Evolutionary conservation across 306 rosid species (phyloP).

Genomic region (Prinsepia uniflora): DNA sequence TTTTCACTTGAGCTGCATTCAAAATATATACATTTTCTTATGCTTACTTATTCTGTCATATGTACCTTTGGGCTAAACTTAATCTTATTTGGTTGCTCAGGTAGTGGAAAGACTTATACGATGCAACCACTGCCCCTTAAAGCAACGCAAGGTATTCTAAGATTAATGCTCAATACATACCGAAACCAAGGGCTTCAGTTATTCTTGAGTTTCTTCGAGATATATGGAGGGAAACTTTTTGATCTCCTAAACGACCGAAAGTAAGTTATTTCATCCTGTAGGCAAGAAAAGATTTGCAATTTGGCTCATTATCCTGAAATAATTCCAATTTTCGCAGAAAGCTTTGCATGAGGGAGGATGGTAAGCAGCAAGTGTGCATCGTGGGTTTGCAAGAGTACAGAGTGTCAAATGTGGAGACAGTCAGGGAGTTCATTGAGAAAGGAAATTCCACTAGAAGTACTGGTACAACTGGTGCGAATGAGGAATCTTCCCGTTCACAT

Average conservation of each 20-base stretch:
- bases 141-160: slow-evolving; percentile 71
- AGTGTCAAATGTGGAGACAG: slow-evolving; percentile 62
- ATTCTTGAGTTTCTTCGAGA: slow-evolving; percentile 77
- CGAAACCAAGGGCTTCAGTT: slow-evolving; percentile 70
- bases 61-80: slow-evolving; percentile 4
- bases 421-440: slow-evolving; percentile 63
- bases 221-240: slow-evolving; percentile 81
- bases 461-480: slow-evolving; percentile 84
- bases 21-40: background rate
- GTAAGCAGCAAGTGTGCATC: slow-evolving; percentile 84
- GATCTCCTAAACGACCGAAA: slow-evolving; percentile 81
- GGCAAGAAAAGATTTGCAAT: slow-evolving; percentile 12
- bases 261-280: slow-evolving; percentile 40
- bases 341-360: slow-evolving; percentile 87
- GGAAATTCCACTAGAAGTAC: slow-evolving; percentile 75
- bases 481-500: slow-evolving; percentile 87
- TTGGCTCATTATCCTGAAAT: slow-evolving; percentile 27
- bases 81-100: slow-evolving; percentile 32
- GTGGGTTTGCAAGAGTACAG: slow-evolving; percentile 81
- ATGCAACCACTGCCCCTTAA: slow-evolving; percentile 88
- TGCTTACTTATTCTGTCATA: slow-evolving; percentile 12
- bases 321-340: slow-evolving; percentile 47
- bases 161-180: slow-evolving; percentile 57
- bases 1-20: background rate
- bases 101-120: slow-evolving; percentile 83